Conservation (phyloP, 1,284 basidiomycete genomes). For the Heterobasidion irregulare region DNA sequence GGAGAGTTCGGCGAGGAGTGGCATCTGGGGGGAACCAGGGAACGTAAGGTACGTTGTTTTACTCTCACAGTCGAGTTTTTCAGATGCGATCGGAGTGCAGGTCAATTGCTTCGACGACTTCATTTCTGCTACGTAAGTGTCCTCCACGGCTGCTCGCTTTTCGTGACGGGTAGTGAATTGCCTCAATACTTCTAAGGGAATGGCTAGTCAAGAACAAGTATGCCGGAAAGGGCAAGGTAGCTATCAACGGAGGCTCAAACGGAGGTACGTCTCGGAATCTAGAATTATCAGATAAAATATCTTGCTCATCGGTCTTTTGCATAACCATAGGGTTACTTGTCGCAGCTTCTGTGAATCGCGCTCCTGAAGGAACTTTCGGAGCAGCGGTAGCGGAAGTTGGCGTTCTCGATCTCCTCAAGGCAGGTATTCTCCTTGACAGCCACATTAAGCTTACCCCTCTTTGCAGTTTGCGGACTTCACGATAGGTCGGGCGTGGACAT, state of each 20-base stretch:
- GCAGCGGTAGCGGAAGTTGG: constrained; percentile 78
- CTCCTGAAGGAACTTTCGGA: constrained; percentile 71
- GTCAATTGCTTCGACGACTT: constrained; percentile 79
- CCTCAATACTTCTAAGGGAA: constrained; percentile 31
- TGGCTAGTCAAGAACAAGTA: constrained; percentile 69
- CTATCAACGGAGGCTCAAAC: constrained; percentile 74
- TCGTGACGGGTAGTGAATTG: background rate
- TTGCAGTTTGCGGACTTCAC: constrained; percentile 69
- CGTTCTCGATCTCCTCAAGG: constrained; percentile 77
- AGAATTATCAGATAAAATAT: constrained; percentile 4
- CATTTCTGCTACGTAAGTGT: constrained; percentile 64
- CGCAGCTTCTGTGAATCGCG: constrained; percentile 74
- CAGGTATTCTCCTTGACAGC: constrained; percentile 15
- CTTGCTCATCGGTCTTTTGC: constrained; percentile 8
- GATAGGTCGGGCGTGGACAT: constrained; percentile 73
- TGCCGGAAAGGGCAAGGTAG: constrained; percentile 64
- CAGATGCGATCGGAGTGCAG: constrained; percentile 21
- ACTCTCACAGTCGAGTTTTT: background rate
- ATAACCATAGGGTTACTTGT: constrained; percentile 55
- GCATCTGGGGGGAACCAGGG: constrained; percentile 66
- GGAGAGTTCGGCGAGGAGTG: constrained; percentile 80
- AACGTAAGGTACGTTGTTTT: constrained; percentile 47
- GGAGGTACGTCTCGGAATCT: constrained; percentile 40
- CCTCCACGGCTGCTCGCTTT: background rate
- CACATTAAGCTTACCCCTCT: constrained; percentile 2